Evolutionary conservation across 805 yeast genomes (phyloP).

Genomic region (Schizosaccharomyces osmophilus): DNA sequence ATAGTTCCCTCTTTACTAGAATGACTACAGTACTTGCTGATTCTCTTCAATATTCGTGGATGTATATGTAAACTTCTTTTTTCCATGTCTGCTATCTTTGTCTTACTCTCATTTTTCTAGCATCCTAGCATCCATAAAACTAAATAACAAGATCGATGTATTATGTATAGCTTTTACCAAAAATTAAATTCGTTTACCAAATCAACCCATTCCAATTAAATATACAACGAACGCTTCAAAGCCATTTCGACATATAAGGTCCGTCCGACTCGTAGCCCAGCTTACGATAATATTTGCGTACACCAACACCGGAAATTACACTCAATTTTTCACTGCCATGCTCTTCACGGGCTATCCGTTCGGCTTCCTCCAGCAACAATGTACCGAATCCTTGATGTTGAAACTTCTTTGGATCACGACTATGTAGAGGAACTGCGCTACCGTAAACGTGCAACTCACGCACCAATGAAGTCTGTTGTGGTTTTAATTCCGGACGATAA

Average conservation of each 20-base stretch:
- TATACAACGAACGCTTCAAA: conserved; percentile 5
- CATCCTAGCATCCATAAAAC: no score
- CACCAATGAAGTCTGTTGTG: conserved; percentile 77
- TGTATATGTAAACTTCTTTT: no score
- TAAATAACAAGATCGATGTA: no score
- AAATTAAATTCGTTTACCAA: neutral
- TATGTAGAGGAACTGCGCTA: conserved; percentile 85
- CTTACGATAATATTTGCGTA: conserved; percentile 79
- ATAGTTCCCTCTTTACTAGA: no score
- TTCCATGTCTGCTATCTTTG: no score
- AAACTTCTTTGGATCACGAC: conserved; percentile 89
- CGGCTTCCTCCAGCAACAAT: conserved; percentile 93
- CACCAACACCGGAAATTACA: conserved; percentile 94
- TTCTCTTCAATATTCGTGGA: no score
- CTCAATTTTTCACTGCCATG: conserved; percentile 79
- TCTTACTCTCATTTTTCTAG: no score
- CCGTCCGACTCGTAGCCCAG: conserved; percentile 85
- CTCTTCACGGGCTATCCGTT: conserved; percentile 78
- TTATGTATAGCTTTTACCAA: no score
- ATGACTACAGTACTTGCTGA: no score
- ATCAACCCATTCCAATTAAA: neutral
- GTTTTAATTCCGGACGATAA: conserved; percentile 64
- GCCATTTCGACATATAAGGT: conserved; percentile 77
- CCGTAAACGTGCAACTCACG: conserved; percentile 95
- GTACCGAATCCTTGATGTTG: conserved; percentile 99